These are phyloP conservation scores for Rugonectria rugulosa DNA, from an alignment of 2,329 filamentous ascomycete genomes.

Conservation along the genomic window DNA sequence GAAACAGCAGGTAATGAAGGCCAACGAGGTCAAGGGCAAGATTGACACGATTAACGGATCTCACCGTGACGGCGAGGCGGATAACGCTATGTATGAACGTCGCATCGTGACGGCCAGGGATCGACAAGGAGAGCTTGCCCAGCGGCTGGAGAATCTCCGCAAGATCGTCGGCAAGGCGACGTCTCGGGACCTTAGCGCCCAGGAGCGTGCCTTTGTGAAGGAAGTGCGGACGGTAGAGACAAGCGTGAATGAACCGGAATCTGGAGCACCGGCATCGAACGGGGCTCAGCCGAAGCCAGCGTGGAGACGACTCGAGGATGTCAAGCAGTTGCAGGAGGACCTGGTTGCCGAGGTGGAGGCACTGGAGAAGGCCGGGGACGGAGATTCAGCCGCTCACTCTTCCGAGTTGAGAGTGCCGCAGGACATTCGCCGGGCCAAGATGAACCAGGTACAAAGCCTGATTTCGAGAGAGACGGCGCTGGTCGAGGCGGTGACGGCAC, in stretches of 20 bases:
- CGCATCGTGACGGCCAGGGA: constrained; percentile 63
- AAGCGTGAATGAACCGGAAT: constrained; percentile 51
- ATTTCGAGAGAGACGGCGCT: constrained; percentile 72
- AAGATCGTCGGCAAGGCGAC: constrained; percentile 52
- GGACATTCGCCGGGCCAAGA: constrained; percentile 68
- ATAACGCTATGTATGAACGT: constrained; percentile 64
- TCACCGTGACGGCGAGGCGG: constrained; percentile 57
- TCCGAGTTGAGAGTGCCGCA: constrained; percentile 62
- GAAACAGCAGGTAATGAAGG: constrained; percentile 70
- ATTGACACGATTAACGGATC: constrained; percentile 68
- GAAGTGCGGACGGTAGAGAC: constrained; percentile 63
- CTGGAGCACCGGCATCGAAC: constrained; percentile 40
- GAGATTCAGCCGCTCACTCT: constrained; percentile 34
- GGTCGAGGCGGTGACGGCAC: constrained; percentile 70
- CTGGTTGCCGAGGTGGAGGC: constrained; percentile 60
- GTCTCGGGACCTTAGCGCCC: constrained; percentile 52
- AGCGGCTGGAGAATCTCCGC: constrained; percentile 66
- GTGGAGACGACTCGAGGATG: constrained; percentile 65
- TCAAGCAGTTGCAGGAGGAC: constrained; percentile 61
- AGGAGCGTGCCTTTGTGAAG: constrained; percentile 55
- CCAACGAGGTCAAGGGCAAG: constrained; percentile 69
- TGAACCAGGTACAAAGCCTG: constrained; percentile 68
- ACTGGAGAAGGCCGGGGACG: constrained; percentile 45
- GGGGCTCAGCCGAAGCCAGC: constrained; percentile 56
- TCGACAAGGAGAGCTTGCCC: constrained; percentile 63